phyloP scores from a whole-genome alignment of 169 alveolate genomes.

The Plasmodium reichenowi region DNA sequence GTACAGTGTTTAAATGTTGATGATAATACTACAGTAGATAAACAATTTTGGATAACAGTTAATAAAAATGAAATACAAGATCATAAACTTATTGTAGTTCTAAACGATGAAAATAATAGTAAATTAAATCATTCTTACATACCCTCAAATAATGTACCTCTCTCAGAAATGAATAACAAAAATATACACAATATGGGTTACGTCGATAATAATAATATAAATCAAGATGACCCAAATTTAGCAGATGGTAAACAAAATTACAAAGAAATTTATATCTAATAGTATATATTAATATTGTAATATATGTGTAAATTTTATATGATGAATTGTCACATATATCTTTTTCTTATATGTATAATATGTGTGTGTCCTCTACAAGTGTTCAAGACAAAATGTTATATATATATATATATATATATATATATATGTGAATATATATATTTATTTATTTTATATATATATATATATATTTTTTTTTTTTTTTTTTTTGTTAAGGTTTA shows the following conservation, averaged over 20 bases:
- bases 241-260: constrained; percentile 16
- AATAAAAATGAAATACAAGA: constrained; percentile 87
- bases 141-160: constrained; percentile 83
- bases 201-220: constrained; percentile 81
- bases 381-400: not conserved
- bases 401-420: not conserved
- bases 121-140: constrained; percentile 80
- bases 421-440: constrained; percentile 7
- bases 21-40: constrained; percentile 85
- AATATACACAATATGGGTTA: constrained; percentile 81
- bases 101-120: constrained; percentile 83
- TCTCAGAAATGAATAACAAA: constrained; percentile 81
- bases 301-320: no score
- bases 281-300: not conserved
- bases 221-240: constrained; percentile 55
- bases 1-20: constrained; percentile 86
- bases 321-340: not conserved
- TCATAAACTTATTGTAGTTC: constrained; percentile 88
- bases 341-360: not conserved
- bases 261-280: not conserved
- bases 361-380: not conserved
- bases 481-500: constrained; percentile 77
- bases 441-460: not conserved
- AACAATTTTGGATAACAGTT: constrained; percentile 89
- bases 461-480: constrained; percentile 6